phyloP scores from a whole-genome alignment of 2,329 filamentous ascomycete genomes.

The Ophiostoma sp. region DNA sequence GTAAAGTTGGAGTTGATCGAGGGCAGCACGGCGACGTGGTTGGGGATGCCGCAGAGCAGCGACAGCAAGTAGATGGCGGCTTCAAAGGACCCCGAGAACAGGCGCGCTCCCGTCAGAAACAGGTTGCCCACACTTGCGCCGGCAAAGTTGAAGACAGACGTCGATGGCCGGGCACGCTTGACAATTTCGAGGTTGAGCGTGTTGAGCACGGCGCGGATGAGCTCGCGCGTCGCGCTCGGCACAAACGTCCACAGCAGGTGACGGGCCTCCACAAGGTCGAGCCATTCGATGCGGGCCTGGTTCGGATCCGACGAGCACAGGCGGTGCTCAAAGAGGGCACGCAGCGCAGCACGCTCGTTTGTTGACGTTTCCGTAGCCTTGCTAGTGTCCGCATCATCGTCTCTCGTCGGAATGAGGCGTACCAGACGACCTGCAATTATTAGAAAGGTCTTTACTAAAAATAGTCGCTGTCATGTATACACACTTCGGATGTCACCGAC shows the following conservation, averaged over 20 bases:
- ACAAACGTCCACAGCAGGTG: conserved; percentile 70
- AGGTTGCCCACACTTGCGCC: conserved; percentile 72
- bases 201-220: conserved; percentile 72
- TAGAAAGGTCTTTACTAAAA: not conserved
- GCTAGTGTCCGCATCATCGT: not conserved
- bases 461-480: not conserved
- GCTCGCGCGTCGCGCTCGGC: conserved; percentile 65
- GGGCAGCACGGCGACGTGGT: conserved; percentile 71
- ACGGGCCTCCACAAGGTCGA: conserved; percentile 78
- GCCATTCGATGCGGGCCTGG: conserved; percentile 71
- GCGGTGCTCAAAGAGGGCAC: conserved; percentile 80
- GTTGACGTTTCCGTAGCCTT: conserved; percentile 32
- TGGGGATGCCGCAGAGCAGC: conserved; percentile 77
- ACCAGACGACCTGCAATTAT: conserved; percentile 66
- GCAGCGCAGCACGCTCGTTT: conserved; percentile 67
- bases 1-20: conserved; percentile 94
- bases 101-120: conserved; percentile 74
- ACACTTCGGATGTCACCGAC: conserved; percentile 70
- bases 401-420: conserved; percentile 68
- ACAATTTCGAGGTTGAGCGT: conserved; percentile 71
- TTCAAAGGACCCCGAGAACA: conserved; percentile 91
- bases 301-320: conserved; percentile 54
- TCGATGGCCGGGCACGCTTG: conserved; percentile 62
- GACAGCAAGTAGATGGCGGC: conserved; percentile 85
- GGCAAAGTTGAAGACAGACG: conserved; percentile 70